Conservation (phyloP, 192 early-diverging fungal genomes). For the Anaeromyces robustus region DNA sequence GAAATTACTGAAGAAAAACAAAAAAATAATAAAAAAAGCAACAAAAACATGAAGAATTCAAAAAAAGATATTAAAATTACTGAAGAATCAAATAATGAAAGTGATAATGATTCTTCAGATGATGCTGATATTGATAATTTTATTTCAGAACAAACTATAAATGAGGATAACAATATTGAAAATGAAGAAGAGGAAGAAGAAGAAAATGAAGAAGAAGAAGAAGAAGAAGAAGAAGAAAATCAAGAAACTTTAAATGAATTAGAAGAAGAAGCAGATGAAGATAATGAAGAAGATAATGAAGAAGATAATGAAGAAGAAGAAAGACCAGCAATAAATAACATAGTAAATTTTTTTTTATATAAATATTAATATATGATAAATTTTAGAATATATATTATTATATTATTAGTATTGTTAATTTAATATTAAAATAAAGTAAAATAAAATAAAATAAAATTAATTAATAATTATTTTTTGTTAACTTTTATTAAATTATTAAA, state of each 20-base stretch:
- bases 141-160: neutral
- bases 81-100: neutral
- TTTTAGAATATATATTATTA: no score
- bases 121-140: neutral
- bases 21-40: neutral
- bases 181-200: neutral
- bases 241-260: neutral
- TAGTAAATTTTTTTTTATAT: neutral
- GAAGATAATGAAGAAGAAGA: neutral
- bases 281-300: neutral
- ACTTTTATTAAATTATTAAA: neutral
- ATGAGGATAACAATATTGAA: neutral
- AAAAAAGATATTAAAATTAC: neutral
- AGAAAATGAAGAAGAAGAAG: neutral
- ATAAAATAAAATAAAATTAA: neutral
- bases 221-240: neutral
- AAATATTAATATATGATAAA: no score
- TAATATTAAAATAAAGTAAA: no score
- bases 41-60: neutral
- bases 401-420: no score
- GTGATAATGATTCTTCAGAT: neutral
- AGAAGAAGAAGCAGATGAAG: neutral
- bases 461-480: neutral
- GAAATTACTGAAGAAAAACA: neutral
- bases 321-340: neutral